phyloP scores from a whole-genome alignment of 352 stramenopile genomes.

The Pilasporangium apinafurcum region DNA sequence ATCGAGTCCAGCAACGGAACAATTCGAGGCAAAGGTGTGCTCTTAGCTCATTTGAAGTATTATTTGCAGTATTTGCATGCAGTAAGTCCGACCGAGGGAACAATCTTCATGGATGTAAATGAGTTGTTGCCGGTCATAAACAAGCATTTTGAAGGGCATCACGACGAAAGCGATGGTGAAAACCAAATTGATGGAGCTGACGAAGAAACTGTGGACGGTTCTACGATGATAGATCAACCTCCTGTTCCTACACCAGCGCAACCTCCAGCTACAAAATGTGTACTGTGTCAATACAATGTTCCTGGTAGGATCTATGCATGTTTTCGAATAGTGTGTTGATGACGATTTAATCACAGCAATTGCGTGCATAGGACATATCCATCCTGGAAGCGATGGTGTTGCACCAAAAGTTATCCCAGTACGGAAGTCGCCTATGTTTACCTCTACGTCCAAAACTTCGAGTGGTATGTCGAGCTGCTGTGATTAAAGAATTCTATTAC shows the following conservation, averaged over 20 bases:
- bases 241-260: slow-evolving; percentile 5
- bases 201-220: slow-evolving; percentile 6
- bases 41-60: slow-evolving; percentile 62
- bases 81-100: slow-evolving; percentile 66
- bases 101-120: slow-evolving; percentile 51
- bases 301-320: slow-evolving; percentile 24
- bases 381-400: slow-evolving; percentile 29
- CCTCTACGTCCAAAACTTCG: slow-evolving; percentile 15
- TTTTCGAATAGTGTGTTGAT: no score
- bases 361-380: slow-evolving; percentile 74
- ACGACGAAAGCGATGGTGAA: slow-evolving; percentile 5
- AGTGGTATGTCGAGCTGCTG: slow-evolving; percentile 8
- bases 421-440: slow-evolving; percentile 12
- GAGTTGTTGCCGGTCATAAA: slow-evolving; percentile 35
- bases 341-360: no score
- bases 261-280: slow-evolving; percentile 22
- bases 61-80: slow-evolving; percentile 68
- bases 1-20: slow-evolving; percentile 34
- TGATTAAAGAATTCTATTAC: no score
- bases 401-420: slow-evolving; percentile 2
- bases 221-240: background rate
- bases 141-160: slow-evolving; percentile 16
- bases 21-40: slow-evolving; percentile 38
- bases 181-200: slow-evolving; percentile 15
- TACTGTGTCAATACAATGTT: slow-evolving; percentile 81